Percentiles rank a stretch among this genome's conserved stretches.
Evolutionary conservation across 2,329 filamentous ascomycete species (phyloP).

Genomic region (Aspergillus hortae): DNA sequence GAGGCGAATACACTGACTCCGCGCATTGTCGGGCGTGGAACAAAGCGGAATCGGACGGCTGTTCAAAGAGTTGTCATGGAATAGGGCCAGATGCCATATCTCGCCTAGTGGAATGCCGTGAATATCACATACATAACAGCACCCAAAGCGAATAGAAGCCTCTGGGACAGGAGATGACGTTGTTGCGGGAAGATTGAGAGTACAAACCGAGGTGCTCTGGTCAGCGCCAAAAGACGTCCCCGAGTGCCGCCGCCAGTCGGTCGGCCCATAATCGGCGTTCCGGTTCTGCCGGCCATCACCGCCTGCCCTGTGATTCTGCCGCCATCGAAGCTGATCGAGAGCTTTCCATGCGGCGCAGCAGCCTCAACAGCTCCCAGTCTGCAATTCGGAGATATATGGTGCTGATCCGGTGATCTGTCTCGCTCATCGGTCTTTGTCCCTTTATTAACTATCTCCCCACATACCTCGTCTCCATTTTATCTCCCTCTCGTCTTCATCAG

Average conservation of each 20-base stretch:
- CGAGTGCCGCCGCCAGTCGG: constrained; percentile 12
- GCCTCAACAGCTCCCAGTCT: not conserved
- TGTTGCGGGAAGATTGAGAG: constrained; percentile 1
- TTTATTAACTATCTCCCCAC: not conserved
- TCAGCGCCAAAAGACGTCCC: constrained; percentile 7
- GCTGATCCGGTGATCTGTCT: not conserved
- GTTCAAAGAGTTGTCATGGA: constrained; percentile 24
- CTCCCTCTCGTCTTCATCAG: not conserved
- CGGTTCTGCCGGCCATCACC: constrained; percentile 25
- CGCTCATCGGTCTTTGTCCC: not conserved
- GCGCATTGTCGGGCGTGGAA: constrained; percentile 37
- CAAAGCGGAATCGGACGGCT: constrained; percentile 19
- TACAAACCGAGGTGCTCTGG: not conserved
- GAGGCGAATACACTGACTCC: constrained; percentile 37
- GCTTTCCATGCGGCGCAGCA: constrained; percentile 15
- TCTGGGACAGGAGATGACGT: constrained; percentile 1
- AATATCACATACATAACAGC: constrained; percentile 17
- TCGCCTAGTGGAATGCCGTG: constrained; percentile 13
- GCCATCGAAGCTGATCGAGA: constrained; percentile 31
- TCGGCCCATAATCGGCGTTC: constrained; percentile 16
- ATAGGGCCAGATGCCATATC: constrained; percentile 30
- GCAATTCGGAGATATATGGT: not conserved
- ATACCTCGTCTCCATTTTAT: not conserved
- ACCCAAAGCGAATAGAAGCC: not conserved
- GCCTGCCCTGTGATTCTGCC: constrained; percentile 16